Percentiles rank a stretch among this genome's conserved stretches.
These are phyloP conservation scores for Collybiopsis luxurians DNA, from an alignment of 768 basidiomycete species.

Conservation along the genomic window DNA sequence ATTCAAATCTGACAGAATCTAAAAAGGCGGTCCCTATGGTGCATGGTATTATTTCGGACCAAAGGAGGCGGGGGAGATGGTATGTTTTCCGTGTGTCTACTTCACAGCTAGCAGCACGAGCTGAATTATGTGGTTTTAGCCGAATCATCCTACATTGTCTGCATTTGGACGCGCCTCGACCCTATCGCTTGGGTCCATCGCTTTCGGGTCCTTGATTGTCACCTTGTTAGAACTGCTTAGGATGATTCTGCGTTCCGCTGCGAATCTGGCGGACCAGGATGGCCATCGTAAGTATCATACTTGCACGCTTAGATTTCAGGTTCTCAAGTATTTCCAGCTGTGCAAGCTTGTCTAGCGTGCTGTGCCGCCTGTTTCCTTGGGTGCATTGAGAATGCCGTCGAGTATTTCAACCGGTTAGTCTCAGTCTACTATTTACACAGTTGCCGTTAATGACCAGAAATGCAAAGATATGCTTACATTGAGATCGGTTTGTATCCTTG, in stretches of 20 bases:
- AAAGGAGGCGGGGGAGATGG: slow-evolving; percentile 60
- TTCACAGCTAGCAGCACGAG: background rate
- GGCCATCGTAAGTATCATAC: slow-evolving; percentile 56
- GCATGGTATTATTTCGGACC: slow-evolving; percentile 87
- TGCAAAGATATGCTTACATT: slow-evolving; percentile 69
- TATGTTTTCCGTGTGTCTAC: slow-evolving; percentile 21
- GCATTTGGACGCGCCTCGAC: slow-evolving; percentile 76
- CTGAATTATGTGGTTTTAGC: slow-evolving; percentile 32
- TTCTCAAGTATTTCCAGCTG: slow-evolving; percentile 38
- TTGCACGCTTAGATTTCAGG: background rate
- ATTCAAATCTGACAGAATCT: no score
- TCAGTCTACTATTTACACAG: background rate
- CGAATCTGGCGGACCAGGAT: slow-evolving; percentile 57
- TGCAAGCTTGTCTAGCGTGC: slow-evolving; percentile 72
- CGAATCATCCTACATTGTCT: slow-evolving; percentile 66
- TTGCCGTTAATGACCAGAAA: background rate
- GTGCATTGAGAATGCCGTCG: slow-evolving; percentile 63
- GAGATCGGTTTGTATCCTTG: slow-evolving; percentile 59
- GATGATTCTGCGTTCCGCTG: slow-evolving; percentile 55
- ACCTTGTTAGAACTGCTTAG: slow-evolving; percentile 71
- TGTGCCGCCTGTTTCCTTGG: slow-evolving; percentile 79
- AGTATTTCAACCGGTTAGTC: slow-evolving; percentile 74
- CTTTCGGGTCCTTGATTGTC: slow-evolving; percentile 82
- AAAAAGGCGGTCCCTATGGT: slow-evolving; percentile 51
- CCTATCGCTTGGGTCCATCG: slow-evolving; percentile 78